These are phyloP conservation scores for Anaeromyces robustus DNA, from an alignment of 192 early-diverging fungal species.

Conservation along the genomic window DNA sequence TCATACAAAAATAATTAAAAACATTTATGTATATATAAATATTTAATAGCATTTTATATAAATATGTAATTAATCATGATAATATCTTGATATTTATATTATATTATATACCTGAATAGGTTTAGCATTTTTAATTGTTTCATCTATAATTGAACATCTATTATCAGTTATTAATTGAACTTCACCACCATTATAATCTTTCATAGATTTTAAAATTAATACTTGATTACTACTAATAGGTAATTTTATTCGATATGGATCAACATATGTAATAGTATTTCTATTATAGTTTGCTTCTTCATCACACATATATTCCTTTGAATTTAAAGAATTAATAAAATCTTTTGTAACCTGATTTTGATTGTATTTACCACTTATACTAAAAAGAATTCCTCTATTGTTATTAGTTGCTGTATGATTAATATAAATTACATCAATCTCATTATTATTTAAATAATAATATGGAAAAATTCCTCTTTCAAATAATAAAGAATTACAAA, in stretches of 20 bases:
- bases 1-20: too few relatives aligned
- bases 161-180: background rate
- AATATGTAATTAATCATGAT: too few relatives aligned
- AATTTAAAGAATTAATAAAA: background rate
- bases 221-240: background rate
- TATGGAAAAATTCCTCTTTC: background rate
- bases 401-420: background rate
- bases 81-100: too few relatives aligned
- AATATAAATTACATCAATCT: background rate
- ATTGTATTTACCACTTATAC: background rate
- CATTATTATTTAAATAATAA: background rate
- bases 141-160: background rate
- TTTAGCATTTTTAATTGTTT: background rate
- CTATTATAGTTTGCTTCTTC: background rate
- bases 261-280: background rate
- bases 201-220: background rate
- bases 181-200: background rate
- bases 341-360: background rate
- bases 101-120: too few relatives aligned
- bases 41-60: too few relatives aligned
- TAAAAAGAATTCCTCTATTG: background rate
- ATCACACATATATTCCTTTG: background rate
- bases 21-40: too few relatives aligned
- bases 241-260: background rate
- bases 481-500: background rate